Conservation (phyloP, 495 filamentous ascomycete genomes). For the Aspergillus incahuasiensis region DNA sequence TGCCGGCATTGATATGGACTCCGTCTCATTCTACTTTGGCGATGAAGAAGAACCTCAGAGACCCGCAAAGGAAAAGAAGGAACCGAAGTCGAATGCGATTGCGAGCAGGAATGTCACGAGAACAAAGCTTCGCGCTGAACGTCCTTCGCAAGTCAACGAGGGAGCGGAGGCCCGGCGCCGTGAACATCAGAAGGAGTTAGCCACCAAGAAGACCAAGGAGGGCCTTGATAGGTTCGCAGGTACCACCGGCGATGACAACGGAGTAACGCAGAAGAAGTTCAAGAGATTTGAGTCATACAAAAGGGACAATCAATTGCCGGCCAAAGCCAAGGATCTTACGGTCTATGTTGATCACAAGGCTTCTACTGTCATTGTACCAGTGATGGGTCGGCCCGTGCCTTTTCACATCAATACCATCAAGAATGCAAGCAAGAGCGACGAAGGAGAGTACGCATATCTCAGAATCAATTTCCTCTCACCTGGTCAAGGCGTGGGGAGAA, state of each 20-base stretch:
- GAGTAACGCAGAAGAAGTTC: conserved; percentile 91
- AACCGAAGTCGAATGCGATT: conserved; percentile 73
- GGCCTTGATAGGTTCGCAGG: conserved; percentile 77
- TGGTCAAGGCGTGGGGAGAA: conserved; percentile 94
- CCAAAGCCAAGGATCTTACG: conserved; percentile 72
- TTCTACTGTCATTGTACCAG: conserved; percentile 83
- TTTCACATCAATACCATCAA: conserved; percentile 99
- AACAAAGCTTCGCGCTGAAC: conserved; percentile 87
- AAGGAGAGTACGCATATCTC: conserved; percentile 88
- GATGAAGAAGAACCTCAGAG: conserved; percentile 71
- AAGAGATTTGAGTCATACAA: conserved; percentile 99
- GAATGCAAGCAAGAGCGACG: conserved; percentile 91
- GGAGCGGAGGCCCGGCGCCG: conserved; percentile 82
- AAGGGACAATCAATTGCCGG: conserved; percentile 89
- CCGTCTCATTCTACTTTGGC: conserved; percentile 95
- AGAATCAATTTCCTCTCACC: conserved; percentile 97
- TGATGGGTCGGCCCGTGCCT: conserved; percentile 96
- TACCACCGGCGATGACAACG: conserved; percentile 78
- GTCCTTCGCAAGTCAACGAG: conserved; percentile 78
- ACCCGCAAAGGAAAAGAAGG: conserved; percentile 67
- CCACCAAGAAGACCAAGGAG: conserved; percentile 80
- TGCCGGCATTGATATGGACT: conserved; percentile 82
- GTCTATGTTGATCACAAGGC: conserved; percentile 90
- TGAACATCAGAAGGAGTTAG: conserved; percentile 90
- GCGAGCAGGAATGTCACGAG: conserved; percentile 90